Evolutionary conservation across 1,139 yeast species (phyloP).

Genomic region (Suhomyces choctaworum): DNA sequence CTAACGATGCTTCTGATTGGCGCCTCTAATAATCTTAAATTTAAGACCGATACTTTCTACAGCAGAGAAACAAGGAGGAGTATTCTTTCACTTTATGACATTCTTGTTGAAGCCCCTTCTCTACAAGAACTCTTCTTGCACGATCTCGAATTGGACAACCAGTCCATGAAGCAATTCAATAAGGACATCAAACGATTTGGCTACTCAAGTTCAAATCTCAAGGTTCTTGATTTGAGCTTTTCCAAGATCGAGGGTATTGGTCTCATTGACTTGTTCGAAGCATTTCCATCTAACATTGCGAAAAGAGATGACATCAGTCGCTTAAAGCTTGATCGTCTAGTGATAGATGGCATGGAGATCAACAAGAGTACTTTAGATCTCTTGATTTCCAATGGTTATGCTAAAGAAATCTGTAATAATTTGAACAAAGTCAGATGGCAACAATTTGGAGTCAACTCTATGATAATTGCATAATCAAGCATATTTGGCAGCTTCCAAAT

Average conservation of each 20-base stretch:
- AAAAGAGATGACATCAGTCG: slow-evolving; percentile 2
- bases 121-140: slow-evolving; percentile 29
- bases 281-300: slow-evolving; percentile 12
- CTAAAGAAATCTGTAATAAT: slow-evolving; percentile 27
- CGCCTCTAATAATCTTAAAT: slow-evolving; percentile 31
- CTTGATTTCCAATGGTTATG: slow-evolving; percentile 23
- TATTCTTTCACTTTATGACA: slow-evolving; percentile 23
- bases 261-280: slow-evolving; percentile 33
- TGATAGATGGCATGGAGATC: slow-evolving; percentile 39
- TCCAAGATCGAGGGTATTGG: slow-evolving; percentile 40
- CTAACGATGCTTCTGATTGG: slow-evolving; percentile 32
- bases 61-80: slow-evolving; percentile 11
- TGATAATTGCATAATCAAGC: slow-evolving; percentile 25
- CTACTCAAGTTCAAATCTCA: slow-evolving; percentile 20
- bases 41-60: slow-evolving; percentile 29
- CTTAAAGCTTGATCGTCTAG: slow-evolving; percentile 24
- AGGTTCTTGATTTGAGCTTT: slow-evolving; percentile 38
- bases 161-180: slow-evolving; percentile 33
- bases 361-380: slow-evolving; percentile 31
- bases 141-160: slow-evolving; percentile 41
- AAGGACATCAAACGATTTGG: slow-evolving; percentile 26
- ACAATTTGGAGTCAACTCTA: slow-evolving; percentile 38
- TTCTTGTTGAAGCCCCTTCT: slow-evolving; percentile 27
- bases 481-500: not conserved
- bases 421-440: slow-evolving; percentile 34